Percentiles rank a stretch among this genome's conserved stretches.
Evolutionary conservation across 2,329 filamentous ascomycete genomes (phyloP).

Genomic region (Colletotrichum eleusines): DNA sequence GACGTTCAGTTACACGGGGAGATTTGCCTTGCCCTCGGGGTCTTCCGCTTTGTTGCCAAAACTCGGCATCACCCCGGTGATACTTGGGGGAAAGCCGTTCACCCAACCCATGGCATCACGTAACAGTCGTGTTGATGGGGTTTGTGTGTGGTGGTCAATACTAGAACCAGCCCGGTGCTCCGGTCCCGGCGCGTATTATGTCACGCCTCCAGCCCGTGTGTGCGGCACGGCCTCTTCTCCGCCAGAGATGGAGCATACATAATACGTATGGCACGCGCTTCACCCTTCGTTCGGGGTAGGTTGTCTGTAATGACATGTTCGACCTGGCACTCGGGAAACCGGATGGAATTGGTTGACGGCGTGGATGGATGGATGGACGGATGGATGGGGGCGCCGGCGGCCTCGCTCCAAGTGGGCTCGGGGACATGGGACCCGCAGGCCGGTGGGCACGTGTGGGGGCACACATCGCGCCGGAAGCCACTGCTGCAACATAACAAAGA

Average conservation of each 20-base stretch:
- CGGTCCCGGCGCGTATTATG: conserved; percentile 23
- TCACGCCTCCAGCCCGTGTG: too few species aligned
- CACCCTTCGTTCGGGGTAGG: not conserved
- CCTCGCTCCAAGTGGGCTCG: conserved; percentile 18
- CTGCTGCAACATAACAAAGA: not conserved
- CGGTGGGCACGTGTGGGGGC: conserved; percentile 32
- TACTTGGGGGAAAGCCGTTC: not conserved
- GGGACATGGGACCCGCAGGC: conserved; percentile 27
- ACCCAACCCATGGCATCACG: conserved; percentile 19
- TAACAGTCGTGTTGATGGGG: not conserved
- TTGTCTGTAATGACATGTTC: not conserved
- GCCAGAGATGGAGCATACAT: not conserved
- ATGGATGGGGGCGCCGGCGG: conserved; percentile 27
- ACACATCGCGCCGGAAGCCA: conserved; percentile 30
- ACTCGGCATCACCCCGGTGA: too few species aligned
- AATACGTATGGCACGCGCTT: not conserved
- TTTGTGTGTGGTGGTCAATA: not conserved
- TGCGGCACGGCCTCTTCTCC: conserved; percentile 27
- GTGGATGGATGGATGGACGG: not conserved
- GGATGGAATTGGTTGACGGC: not conserved
- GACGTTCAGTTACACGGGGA: conserved; percentile 23
- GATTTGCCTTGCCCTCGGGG: not conserved
- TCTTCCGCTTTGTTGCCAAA: not conserved
- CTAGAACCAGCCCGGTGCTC: conserved; percentile 12
- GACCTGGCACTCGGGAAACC: conserved; percentile 8